phyloP scores from a whole-genome alignment of 139 green algal genomes.

The Pseudopediastrum boryanum region DNA sequence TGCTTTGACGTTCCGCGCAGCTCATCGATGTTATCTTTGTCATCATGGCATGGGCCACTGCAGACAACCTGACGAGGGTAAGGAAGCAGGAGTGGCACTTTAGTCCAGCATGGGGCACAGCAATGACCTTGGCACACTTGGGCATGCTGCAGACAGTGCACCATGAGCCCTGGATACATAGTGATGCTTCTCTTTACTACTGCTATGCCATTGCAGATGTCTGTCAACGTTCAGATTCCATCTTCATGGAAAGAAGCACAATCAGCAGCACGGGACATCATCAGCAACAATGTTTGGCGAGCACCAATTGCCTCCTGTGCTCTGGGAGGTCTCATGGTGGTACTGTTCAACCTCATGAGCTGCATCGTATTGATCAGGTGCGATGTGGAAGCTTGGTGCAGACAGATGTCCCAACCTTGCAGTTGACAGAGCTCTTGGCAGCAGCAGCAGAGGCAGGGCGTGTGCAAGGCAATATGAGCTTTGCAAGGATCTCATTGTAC shows the following conservation, averaged over 20 bases:
- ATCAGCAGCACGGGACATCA: constrained; percentile 12
- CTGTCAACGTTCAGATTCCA: constrained; percentile 34
- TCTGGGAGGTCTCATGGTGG: constrained; percentile 37
- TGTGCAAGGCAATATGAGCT: too few species aligned
- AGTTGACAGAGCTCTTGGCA: too few species aligned
- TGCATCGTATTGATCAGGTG: constrained; percentile 32
- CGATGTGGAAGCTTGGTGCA: too few species aligned
- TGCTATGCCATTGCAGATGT: constrained; percentile 6
- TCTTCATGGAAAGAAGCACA: constrained; percentile 20
- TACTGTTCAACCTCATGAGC: constrained; percentile 36
- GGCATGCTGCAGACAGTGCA: neutral
- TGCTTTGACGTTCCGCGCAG: neutral
- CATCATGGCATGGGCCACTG: constrained; percentile 35
- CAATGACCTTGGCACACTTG: too few species aligned
- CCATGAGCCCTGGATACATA: too few species aligned
- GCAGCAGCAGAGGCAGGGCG: too few species aligned
- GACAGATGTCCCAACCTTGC: too few species aligned
- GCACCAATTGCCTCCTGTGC: constrained; percentile 31
- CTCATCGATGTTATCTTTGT: constrained; percentile 38
- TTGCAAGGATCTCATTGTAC: too few species aligned
- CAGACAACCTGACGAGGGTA: constrained; percentile 29
- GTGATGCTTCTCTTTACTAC: neutral
- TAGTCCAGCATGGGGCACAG: neutral
- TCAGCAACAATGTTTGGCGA: constrained; percentile 41
- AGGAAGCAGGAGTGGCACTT: neutral